Base-by-base conservation (phyloP, 306 rosid genomes). In the Casuarina glauca region DNA sequence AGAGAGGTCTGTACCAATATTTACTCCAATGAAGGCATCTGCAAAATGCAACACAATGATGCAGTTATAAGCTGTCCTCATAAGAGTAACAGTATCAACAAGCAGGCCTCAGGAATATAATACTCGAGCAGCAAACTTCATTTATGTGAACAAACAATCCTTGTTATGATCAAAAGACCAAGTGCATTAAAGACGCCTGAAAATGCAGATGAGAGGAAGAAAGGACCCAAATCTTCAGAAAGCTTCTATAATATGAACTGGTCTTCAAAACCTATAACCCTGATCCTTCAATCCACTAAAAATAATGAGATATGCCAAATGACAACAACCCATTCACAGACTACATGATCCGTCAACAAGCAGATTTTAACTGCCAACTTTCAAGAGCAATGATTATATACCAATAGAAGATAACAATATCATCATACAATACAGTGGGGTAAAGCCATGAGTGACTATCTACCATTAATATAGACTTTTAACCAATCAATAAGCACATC, bases 1-100 rank as follows among this genome's bases (percentile, higher is more conserved):
- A 77, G 97, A 86, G 72, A 91, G 85, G 84, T 94, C 98, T 10
- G 91, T 81, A 35, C 98, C 98, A 52, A 94, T 79, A 89, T 94
- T 94, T 70, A 89, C 94, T 74, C 98, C 98, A 68, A 91, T 69
- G 79, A 87, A 86, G 32, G 97, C 97, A 85, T 82, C 98, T 94
- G 90, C 86, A 79, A 80, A 72, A 73, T 5, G 32, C 41, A 74
- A 70, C 41, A 48, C 45, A 76, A 36, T 52, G 72, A 41, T 42
- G 35, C 32, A 67, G 43, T 50, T 81, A 44, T 76, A 45, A 43
- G 64, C 36, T 52, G 52, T 36, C 53, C 76, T 54, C 68, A 20
- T 9, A 1, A 32, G 39, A 39, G 48, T 42, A 39, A 64, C 38
- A 20, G 12, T 8, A 26, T 57, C 36, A 57, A 57, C 1, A 13